phyloP scores from a whole-genome alignment of 2,329 filamentous ascomycete genomes.

The Pestalotiopsis sp. region DNA sequence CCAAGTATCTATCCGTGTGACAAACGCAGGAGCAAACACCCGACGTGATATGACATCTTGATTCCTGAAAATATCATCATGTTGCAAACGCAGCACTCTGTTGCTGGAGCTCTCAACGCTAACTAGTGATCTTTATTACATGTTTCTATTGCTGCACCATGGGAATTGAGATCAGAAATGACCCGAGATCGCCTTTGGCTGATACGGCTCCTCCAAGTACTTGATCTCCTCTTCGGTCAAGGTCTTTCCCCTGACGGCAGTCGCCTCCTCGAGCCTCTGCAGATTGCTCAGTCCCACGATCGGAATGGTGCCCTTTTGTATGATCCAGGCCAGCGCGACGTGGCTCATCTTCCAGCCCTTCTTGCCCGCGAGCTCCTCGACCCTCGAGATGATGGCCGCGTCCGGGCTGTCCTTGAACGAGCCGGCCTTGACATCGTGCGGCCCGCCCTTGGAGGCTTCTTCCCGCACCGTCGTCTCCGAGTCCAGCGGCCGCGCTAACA shows the following conservation, averaged over 20 bases:
- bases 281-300: conserved; percentile 56
- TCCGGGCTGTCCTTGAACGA: not conserved
- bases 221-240: conserved; percentile 52
- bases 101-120: too few species aligned
- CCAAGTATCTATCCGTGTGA: not conserved
- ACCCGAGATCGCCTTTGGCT: conserved; percentile 1
- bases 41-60: too few species aligned
- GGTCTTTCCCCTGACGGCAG: conserved; percentile 39
- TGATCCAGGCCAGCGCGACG: conserved; percentile 58
- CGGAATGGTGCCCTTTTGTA: conserved; percentile 47
- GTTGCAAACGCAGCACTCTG: too few species aligned
- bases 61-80: too few species aligned
- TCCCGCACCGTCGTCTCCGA: not conserved
- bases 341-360: conserved; percentile 59
- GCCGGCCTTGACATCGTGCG: not conserved
- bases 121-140: too few species aligned
- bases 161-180: not conserved
- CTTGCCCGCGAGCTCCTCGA: conserved; percentile 52
- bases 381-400: conserved; percentile 44
- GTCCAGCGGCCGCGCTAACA: conserved; percentile 4
- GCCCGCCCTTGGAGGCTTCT: not conserved
- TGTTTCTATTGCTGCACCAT: too few species aligned
- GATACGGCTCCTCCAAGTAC: conserved; percentile 9
- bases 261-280: conserved; percentile 57
- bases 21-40: not conserved